Evolutionary conservation across 164 flowering plant species (phyloP), one percentile per base, ranked within the genome.

Genomic region (Liriodendron chinense): DNA sequence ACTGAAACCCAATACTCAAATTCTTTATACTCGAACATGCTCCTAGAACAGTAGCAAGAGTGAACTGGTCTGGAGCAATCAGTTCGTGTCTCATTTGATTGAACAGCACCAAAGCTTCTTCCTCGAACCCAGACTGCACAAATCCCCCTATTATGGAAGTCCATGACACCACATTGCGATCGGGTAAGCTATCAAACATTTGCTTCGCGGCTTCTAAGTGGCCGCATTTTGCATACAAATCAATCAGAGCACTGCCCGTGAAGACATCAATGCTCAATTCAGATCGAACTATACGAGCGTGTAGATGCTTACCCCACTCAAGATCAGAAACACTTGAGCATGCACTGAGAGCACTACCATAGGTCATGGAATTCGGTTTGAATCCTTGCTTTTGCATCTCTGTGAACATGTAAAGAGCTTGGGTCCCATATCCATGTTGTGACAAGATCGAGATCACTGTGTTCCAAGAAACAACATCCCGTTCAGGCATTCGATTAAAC

Each of bases 201-300:
- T 65, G 72, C 67, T 81, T 77, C 12, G 90, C 90, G 62, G 56
- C 14, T 57, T 77, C 70, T 49, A 85, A 68, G 26, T 43, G 21
- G 61, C 91, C 89, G 76, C 89, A 86, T 81, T 88, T 88, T 50
- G 84, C 88, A 82, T 90, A 87, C 89, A 88, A 81, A 75, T 85
- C 84, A 59, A 90, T 79, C 73, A 90, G 67, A 76, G 88, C 79
- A 70, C 85, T 83, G 9, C 90, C 91, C 26, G 79, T 77, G 74
- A 71, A 85, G 18, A 78, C 85, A 76, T 88, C 88, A 28, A 81
- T 66, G 70, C 49, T 23, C 34, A 69, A 77, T 66, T 84, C 85
- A 22, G 73, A 69, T 57, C 89, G 83, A 22, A 89, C 18, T 23
- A 89, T 78, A 72, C 83, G 83, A 61, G 85, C 86, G 69, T 89